These are phyloP conservation scores for Ustilago trichophora DNA, from an alignment of 1,284 basidiomycete species.

Conservation along the genomic window DNA sequence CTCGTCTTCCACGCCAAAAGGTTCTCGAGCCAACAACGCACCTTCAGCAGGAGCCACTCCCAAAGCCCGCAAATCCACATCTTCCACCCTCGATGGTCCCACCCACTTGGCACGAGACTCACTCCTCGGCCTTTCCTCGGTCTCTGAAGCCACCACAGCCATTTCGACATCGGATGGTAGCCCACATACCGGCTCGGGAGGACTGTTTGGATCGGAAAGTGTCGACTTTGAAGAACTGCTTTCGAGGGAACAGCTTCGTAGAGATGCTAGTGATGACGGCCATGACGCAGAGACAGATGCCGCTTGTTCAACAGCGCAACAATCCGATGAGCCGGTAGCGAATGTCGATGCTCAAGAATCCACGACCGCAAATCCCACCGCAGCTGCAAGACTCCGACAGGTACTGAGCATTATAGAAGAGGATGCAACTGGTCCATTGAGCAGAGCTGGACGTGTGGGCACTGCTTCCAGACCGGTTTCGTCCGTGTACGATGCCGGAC, in stretches of 20 bases:
- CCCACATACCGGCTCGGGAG: slow-evolving; percentile 20
- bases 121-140: slow-evolving; percentile 32
- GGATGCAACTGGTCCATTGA: slow-evolving; percentile 22
- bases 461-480: slow-evolving; percentile 20
- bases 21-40: not conserved
- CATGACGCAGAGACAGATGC: no score
- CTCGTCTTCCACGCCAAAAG: slow-evolving; percentile 33
- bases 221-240: slow-evolving; percentile 43
- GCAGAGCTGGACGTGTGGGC: slow-evolving; percentile 8
- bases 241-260: slow-evolving; percentile 20
- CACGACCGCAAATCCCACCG: slow-evolving; percentile 7
- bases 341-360: no score
- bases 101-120: slow-evolving; percentile 27
- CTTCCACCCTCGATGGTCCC: slow-evolving; percentile 3
- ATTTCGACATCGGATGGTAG: slow-evolving; percentile 21
- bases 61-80: slow-evolving; percentile 14
- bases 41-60: slow-evolving; percentile 9
- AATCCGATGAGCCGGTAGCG: no score
- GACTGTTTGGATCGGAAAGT: slow-evolving; percentile 41
- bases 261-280: not conserved
- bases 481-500: slow-evolving; percentile 28
- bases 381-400: slow-evolving; percentile 32
- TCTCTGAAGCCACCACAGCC: slow-evolving; percentile 36
- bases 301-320: no score
- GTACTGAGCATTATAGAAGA: slow-evolving; percentile 52